Conservation (phyloP, 495 filamentous ascomycete species). For the Aspergillus olivimuriae region DNA sequence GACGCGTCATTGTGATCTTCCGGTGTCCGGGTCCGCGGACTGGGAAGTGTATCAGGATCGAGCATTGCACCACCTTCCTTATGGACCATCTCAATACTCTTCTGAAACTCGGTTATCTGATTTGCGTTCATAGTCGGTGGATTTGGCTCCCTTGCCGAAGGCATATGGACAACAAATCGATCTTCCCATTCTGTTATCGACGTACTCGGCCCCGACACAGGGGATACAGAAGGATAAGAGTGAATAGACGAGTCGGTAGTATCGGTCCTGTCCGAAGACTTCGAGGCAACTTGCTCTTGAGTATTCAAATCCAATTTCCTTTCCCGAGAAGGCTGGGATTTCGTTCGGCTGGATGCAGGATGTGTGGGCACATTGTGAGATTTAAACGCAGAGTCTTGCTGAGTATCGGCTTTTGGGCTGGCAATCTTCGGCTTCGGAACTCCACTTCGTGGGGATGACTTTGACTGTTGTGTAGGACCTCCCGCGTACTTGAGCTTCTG, state of each 20-base stretch:
- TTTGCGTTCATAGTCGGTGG: constrained; percentile 34
- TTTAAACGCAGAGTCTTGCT: constrained; percentile 4
- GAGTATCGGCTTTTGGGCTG: constrained; percentile 18
- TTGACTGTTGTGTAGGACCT: constrained; percentile 10
- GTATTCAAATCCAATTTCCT: constrained; percentile 17
- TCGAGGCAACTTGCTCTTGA: constrained; percentile 13
- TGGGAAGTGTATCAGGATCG: constrained; percentile 28
- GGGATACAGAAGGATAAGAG: constrained; percentile 29
- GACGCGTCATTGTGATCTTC: constrained; percentile 12
- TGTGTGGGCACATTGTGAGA: constrained; percentile 1
- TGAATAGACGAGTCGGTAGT: constrained; percentile 24
- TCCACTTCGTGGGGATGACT: constrained; percentile 14
- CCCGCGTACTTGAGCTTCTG: constrained; percentile 12
- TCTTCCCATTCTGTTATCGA: constrained; percentile 38
- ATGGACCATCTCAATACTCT: constrained; percentile 29
- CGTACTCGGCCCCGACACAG: constrained; percentile 26
- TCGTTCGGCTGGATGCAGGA: constrained; percentile 13
- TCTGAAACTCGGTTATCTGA: constrained; percentile 38
- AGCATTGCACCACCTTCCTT: constrained; percentile 23
- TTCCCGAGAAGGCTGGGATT: constrained; percentile 21
- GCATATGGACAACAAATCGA: constrained; percentile 43
- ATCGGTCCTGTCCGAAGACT: constrained; percentile 15
- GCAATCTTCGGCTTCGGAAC: constrained; percentile 25
- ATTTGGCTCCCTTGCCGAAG: constrained; percentile 38
- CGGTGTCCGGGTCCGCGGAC: constrained; percentile 24